Percentiles rank a stretch among this genome's conserved stretches.
Conservation (phyloP, 768 basidiomycete species). For the Cyclocybe cylindracea region DNA sequence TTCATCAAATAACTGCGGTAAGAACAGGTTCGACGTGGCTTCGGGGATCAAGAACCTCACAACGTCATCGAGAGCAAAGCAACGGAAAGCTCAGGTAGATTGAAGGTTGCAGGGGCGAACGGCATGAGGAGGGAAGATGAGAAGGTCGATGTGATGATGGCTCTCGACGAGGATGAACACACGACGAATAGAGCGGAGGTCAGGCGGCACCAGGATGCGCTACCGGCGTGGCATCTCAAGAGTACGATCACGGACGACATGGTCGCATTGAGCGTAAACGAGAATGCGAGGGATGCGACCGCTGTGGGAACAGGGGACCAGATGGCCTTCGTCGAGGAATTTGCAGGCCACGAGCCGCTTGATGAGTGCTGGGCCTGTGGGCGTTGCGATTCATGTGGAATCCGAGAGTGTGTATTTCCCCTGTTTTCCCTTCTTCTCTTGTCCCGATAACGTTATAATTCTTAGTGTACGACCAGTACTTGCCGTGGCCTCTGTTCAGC, state of each 20-base stretch:
- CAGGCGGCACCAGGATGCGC: constrained; percentile 85
- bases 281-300: constrained; percentile 56
- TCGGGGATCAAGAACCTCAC: constrained; percentile 77
- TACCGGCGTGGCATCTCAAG: constrained; percentile 95
- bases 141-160: constrained; percentile 84
- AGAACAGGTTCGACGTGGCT: constrained; percentile 74
- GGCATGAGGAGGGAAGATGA: constrained; percentile 64
- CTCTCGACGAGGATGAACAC: constrained; percentile 87
- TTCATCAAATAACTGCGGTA: too few relatives aligned
- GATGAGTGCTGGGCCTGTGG: constrained; percentile 15
- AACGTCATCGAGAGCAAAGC: constrained; percentile 63
- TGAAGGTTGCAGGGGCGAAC: constrained; percentile 76
- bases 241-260: constrained; percentile 94
- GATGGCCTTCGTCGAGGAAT: constrained; percentile 32
- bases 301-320: constrained; percentile 26
- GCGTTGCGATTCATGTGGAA: constrained; percentile 50
- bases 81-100: constrained; percentile 50
- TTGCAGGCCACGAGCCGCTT: constrained; percentile 20
- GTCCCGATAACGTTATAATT: neutral
- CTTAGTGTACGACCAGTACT: constrained; percentile 80
- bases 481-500: constrained; percentile 54
- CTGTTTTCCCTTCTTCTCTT: neutral
- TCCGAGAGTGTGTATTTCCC: constrained; percentile 58
- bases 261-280: constrained; percentile 82
- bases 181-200: constrained; percentile 70